Percentiles rank a stretch among this genome's conserved stretches.
These are phyloP conservation scores for Cystofilobasidium capitatum DNA, from an alignment of 768 basidiomycete species.

Conservation along the genomic window DNA sequence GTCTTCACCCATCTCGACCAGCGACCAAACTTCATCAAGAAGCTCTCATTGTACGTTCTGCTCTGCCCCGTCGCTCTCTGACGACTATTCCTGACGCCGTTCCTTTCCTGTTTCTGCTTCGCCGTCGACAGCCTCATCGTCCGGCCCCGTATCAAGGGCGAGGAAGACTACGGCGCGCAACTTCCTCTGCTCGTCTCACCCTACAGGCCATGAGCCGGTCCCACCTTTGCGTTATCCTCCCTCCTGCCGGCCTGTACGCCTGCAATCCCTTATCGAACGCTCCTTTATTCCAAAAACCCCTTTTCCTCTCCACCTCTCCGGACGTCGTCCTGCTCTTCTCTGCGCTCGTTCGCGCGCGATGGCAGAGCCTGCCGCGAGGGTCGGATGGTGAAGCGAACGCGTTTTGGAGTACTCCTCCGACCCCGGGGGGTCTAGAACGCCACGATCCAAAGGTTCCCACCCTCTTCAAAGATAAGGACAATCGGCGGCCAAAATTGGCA, in stretches of 20 bases:
- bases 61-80: not conserved
- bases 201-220: not conserved
- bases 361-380: no score
- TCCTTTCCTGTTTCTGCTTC: not conserved
- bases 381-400: no score
- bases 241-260: not conserved
- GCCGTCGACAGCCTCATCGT: not conserved
- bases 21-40: constrained; percentile 31
- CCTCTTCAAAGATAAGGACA: no score
- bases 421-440: no score
- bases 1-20: constrained; percentile 35
- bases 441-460: no score
- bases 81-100: not conserved
- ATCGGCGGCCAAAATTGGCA: no score
- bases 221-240: not conserved
- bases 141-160: not conserved
- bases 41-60: not conserved
- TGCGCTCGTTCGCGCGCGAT: no score
- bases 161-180: constrained; percentile 6
- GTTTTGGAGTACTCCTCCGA: no score
- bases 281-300: no score
- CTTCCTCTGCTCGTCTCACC: not conserved
- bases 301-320: no score
- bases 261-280: no score
- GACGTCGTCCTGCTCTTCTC: no score